Conservation (phyloP, 1,284 basidiomycete genomes). For the Kwoniella shivajii region DNA sequence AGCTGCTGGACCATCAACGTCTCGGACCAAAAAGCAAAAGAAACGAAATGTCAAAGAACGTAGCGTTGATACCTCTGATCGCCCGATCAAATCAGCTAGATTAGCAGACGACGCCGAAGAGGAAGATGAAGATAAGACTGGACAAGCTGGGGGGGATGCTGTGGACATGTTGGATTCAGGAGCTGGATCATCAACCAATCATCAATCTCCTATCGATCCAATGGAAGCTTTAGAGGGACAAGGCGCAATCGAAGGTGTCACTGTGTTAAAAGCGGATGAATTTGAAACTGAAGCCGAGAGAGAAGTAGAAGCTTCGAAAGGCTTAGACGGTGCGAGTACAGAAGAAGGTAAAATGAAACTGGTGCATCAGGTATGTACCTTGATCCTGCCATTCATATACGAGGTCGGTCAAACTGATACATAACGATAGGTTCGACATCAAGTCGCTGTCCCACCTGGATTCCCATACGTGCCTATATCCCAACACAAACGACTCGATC, state of each 20-base stretch:
- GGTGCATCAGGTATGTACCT: slow-evolving; percentile 50
- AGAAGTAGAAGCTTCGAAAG: slow-evolving; percentile 81
- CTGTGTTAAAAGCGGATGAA: slow-evolving; percentile 78
- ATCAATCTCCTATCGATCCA: slow-evolving; percentile 20
- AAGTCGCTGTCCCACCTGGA: slow-evolving; percentile 91
- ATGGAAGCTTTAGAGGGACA: slow-evolving; percentile 31
- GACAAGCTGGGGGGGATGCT: slow-evolving; percentile 18
- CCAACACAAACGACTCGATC: slow-evolving; percentile 85
- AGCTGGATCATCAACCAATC: background rate
- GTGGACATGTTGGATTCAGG: slow-evolving; percentile 24
- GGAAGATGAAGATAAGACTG: slow-evolving; percentile 1
- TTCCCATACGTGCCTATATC: slow-evolving; percentile 91
- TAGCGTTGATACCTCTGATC: slow-evolving; percentile 11
- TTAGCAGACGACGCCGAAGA: slow-evolving; percentile 20
- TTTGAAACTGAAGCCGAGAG: slow-evolving; percentile 86
- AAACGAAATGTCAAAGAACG: slow-evolving; percentile 19
- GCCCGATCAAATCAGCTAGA: slow-evolving; percentile 27
- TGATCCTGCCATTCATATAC: no score
- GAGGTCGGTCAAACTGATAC: no score
- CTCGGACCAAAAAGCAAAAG: slow-evolving; percentile 20
- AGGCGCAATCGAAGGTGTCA: slow-evolving; percentile 14
- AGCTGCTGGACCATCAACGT: slow-evolving; percentile 14
- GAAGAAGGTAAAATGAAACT: slow-evolving; percentile 58
- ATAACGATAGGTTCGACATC: slow-evolving; percentile 60
- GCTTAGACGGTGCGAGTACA: slow-evolving; percentile 68